A percentile compares a stretch with the other conserved stretches of the same genome.
Conservation (phyloP, 352 stramenopile genomes). For the Phytopythium aichiense region DNA sequence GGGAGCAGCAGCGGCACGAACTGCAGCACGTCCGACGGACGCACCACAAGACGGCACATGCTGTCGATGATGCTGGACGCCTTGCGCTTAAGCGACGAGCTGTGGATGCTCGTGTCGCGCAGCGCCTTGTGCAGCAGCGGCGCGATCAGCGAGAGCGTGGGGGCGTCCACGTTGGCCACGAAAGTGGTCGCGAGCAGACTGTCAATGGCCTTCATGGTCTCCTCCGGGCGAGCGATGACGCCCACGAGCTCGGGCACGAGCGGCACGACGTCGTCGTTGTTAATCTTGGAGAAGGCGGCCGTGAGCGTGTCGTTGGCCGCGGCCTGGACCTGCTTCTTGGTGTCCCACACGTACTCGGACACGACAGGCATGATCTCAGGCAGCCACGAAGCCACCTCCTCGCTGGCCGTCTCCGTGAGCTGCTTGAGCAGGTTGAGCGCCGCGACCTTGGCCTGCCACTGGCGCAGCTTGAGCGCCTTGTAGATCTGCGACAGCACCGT, state of each 20-base stretch:
- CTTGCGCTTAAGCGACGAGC: slow-evolving; percentile 89
- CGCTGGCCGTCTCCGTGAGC: slow-evolving; percentile 57
- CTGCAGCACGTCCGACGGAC: slow-evolving; percentile 85
- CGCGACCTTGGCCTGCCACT: slow-evolving; percentile 89
- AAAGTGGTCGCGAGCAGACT: slow-evolving; percentile 91
- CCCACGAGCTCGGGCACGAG: slow-evolving; percentile 89
- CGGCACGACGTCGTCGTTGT: slow-evolving; percentile 88
- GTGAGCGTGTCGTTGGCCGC: slow-evolving; percentile 68
- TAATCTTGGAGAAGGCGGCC: slow-evolving; percentile 85
- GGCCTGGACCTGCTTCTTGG: slow-evolving; percentile 91
- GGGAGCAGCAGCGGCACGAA: slow-evolving; percentile 92
- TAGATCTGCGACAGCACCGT: slow-evolving; percentile 60
- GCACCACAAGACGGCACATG: slow-evolving; percentile 89
- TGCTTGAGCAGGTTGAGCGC: slow-evolving; percentile 77
- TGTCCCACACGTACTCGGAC: slow-evolving; percentile 91
- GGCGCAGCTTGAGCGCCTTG: slow-evolving; percentile 42
- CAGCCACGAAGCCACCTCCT: slow-evolving; percentile 76
- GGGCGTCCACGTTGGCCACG: slow-evolving; percentile 88
- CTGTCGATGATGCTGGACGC: slow-evolving; percentile 92
- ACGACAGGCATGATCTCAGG: slow-evolving; percentile 90
- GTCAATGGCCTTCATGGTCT: slow-evolving; percentile 90
- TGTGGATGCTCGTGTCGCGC: slow-evolving; percentile 90
- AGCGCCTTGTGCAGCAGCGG: slow-evolving; percentile 88
- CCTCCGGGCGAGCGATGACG: slow-evolving; percentile 89
- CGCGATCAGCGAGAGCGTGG: slow-evolving; percentile 89